These are phyloP conservation scores for Chlorella variabilis DNA, from an alignment of 163 green algal genomes.

Conservation along the genomic window DNA sequence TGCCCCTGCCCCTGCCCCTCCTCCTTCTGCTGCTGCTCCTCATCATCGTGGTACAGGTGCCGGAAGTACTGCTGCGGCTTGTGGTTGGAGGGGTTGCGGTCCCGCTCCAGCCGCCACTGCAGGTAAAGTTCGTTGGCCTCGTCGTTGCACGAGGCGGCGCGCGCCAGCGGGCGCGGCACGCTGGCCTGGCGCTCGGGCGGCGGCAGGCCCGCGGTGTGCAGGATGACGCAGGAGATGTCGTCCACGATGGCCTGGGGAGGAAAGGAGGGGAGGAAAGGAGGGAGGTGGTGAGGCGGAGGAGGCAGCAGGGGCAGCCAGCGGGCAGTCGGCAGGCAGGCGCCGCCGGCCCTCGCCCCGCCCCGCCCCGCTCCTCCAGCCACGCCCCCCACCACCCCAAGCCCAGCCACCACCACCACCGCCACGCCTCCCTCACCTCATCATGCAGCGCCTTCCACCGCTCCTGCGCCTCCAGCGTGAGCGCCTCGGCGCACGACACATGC, in stretches of 20 bases:
- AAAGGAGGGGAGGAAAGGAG: not conserved
- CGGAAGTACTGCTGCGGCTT: conserved; percentile 37
- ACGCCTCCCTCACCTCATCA: conserved; percentile 31
- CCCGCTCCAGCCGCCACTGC: conserved; percentile 26
- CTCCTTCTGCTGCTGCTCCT: not conserved
- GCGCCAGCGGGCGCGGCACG: conserved; percentile 25
- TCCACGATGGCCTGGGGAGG: conserved; percentile 42
- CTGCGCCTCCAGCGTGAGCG: conserved; percentile 58
- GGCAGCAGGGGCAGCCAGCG: not conserved
- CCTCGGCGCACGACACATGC: conserved; percentile 45
- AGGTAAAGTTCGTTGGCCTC: conserved; percentile 45
- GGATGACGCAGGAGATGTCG: conserved; percentile 48
- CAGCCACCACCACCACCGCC: not conserved
- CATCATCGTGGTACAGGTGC: conserved; percentile 12
- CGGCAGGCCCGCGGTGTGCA: conserved; percentile 41
- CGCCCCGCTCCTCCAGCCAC: not conserved
- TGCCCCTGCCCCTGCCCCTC: not conserved
- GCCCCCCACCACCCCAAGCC: not conserved
- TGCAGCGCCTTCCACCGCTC: conserved; percentile 53
- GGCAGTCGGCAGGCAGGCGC: not conserved
- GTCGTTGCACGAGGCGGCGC: conserved; percentile 49
- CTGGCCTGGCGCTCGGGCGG: not conserved
- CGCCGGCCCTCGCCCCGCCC: too few species aligned
- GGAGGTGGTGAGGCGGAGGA: not conserved
- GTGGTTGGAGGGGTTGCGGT: conserved; percentile 44